Percentiles rank a stretch among this genome's conserved stretches.
These are phyloP conservation scores for Craterostigma plantagineum DNA, from an alignment of 257 asterid species.

Conservation along the genomic window DNA sequence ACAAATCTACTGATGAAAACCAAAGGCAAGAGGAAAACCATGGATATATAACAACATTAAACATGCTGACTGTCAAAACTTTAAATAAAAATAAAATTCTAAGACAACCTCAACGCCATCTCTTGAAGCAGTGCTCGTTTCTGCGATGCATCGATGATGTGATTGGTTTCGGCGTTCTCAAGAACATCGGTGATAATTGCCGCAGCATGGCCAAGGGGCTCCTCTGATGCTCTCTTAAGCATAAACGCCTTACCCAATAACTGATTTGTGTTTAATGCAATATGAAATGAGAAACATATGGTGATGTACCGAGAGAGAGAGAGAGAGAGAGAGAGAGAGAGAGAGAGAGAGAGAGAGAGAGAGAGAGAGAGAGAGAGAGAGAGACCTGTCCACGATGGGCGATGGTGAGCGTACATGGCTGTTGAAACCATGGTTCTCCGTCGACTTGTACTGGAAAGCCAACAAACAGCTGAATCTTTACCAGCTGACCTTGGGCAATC, in stretches of 20 bases:
- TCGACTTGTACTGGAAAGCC: conserved; percentile 88
- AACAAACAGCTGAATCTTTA: conserved; percentile 81
- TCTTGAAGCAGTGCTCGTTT: conserved; percentile 88
- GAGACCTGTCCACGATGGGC: conserved; percentile 90
- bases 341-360: too few species aligned
- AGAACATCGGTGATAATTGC: conserved; percentile 82
- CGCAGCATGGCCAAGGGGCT: conserved; percentile 96
- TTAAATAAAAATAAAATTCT: conserved; percentile 10
- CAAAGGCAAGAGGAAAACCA: not conserved
- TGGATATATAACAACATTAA: too few species aligned
- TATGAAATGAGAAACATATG: too few species aligned
- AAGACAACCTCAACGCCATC: conserved; percentile 80
- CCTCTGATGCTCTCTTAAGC: conserved; percentile 95
- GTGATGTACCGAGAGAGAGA: too few species aligned
- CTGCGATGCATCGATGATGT: conserved; percentile 66
- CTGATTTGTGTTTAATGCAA: not conserved
- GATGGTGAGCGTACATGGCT: conserved; percentile 66
- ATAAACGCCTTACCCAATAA: conserved; percentile 60
- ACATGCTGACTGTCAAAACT: not conserved
- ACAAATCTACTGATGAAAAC: too few species aligned
- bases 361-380: conserved; percentile 3
- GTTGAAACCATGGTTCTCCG: conserved; percentile 98
- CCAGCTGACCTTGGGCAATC: conserved; percentile 86
- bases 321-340: too few species aligned
- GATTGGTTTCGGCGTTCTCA: conserved; percentile 74